These are phyloP conservation scores for Dothideomycetes sp. DNA, from an alignment of 2,329 filamentous ascomycete species.

Conservation along the genomic window DNA sequence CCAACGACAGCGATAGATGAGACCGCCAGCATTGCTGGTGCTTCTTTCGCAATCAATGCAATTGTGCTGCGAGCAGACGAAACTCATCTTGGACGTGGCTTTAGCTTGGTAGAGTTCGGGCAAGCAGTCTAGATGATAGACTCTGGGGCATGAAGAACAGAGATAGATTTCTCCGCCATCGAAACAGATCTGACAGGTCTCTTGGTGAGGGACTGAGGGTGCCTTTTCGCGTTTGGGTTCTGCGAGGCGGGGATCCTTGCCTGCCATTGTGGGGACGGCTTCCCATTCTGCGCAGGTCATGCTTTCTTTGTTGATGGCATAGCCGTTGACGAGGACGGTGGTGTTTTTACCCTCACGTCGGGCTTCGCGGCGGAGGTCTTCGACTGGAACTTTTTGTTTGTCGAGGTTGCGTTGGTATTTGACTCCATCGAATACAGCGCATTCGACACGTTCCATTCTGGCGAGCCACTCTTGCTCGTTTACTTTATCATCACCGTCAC, in stretches of 20 bases:
- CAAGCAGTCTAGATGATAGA: slow-evolving; percentile 46
- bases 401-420: slow-evolving; percentile 37
- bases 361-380: slow-evolving; percentile 32
- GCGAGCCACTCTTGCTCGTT: slow-evolving; percentile 49
- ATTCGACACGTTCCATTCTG: slow-evolving; percentile 48
- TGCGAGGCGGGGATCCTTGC: slow-evolving; percentile 45
- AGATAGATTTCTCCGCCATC: slow-evolving; percentile 39
- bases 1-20: slow-evolving; percentile 46
- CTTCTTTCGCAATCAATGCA: slow-evolving; percentile 46
- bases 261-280: slow-evolving; percentile 48
- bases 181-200: slow-evolving; percentile 45
- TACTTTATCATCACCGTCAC: slow-evolving; percentile 26
- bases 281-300: slow-evolving; percentile 46
- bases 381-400: slow-evolving; percentile 22
- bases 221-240: slow-evolving; percentile 43
- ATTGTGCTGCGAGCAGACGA: slow-evolving; percentile 48
- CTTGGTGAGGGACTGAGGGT: slow-evolving; percentile 39
- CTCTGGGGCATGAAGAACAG: slow-evolving; percentile 46
- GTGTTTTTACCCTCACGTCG: slow-evolving; percentile 48
- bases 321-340: slow-evolving; percentile 49
- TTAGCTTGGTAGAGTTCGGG: slow-evolving; percentile 32
- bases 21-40: slow-evolving; percentile 39
- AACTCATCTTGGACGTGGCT: slow-evolving; percentile 33
- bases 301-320: slow-evolving; percentile 47
- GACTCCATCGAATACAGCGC: slow-evolving; percentile 49